Percentiles rank a stretch among this genome's conserved stretches.
These are phyloP conservation scores for Nakazawaea molendinolei DNA, from an alignment of 805 yeast genomes.

Conservation along the genomic window DNA sequence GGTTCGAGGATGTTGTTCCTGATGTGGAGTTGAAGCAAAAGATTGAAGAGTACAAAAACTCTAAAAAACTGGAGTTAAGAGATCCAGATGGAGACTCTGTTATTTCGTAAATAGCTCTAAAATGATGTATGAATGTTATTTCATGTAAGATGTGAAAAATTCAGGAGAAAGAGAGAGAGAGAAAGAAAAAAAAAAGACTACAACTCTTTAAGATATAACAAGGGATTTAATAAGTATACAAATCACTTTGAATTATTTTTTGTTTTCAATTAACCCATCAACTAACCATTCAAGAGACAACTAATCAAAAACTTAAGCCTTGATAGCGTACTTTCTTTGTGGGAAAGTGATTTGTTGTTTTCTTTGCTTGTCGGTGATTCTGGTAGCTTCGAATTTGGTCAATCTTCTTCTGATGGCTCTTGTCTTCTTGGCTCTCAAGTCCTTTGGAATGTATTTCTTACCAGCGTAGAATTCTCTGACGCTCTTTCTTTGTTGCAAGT, in stretches of 20 bases:
- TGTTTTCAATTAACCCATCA: too few species aligned
- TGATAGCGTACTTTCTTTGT: conserved; percentile 96
- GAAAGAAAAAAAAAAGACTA: too few species aligned
- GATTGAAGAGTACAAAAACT: conserved; percentile 51
- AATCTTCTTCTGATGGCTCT: conserved; percentile 98
- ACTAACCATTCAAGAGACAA: too few species aligned
- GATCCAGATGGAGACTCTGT: conserved; percentile 14
- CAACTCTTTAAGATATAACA: too few species aligned
- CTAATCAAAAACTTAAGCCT: too few species aligned
- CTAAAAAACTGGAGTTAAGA: conserved; percentile 28
- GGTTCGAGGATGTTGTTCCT: conserved; percentile 80
- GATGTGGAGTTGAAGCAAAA: conserved; percentile 59
- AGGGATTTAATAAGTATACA: too few species aligned
- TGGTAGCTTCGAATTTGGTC: conserved; percentile 78
- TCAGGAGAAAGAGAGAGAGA: too few species aligned
- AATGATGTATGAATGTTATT: too few species aligned
- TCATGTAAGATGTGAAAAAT: too few species aligned
- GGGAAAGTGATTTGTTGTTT: conserved; percentile 96
- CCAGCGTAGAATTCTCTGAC: conserved; percentile 93
- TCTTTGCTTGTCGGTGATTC: conserved; percentile 80
- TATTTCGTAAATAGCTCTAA: not conserved
- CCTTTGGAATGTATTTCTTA: conserved; percentile 96
- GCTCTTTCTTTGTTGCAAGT: conserved; percentile 91
- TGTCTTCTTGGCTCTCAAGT: conserved; percentile 98
- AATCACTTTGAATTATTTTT: too few species aligned